Base-by-base conservation (phyloP, 1,284 basidiomycete species). In the Pterulicium gracile region DNA sequence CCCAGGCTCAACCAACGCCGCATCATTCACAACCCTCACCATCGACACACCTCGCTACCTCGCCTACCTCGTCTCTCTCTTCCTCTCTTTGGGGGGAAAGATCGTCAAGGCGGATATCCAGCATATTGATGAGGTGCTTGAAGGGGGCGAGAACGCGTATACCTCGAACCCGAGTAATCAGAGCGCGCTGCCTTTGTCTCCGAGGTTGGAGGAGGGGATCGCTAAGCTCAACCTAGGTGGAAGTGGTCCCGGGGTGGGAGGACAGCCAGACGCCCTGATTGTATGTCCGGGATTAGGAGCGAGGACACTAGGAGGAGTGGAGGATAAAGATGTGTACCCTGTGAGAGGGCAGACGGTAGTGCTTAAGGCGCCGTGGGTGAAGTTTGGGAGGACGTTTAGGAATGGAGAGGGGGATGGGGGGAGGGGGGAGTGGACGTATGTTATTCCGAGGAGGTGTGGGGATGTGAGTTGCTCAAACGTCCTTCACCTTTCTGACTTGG, bases 261-360 rank as follows among this genome's bases (percentile, higher is more conserved):
- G 7, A n/a, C 27, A 7, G 7, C 44, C 51, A 14, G 42, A 35
- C 3, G 45, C 50, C 3, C 45, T 57, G 18, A 32, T 57, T 1
- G 53, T 54, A 18, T 54, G 56, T 42, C 54, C 53, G 3, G 55
- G 52, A 1, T 44, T 58, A 7, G 55, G 57, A 1, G 51, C 57
- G 3, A 34, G 45, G 17, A 44, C 23, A 2, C 43, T 57, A 3
- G 42, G 23, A 17, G 56, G 52, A 15, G 56, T 56, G 10, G 34
- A 47, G n/a, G 57, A 58, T 35, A 42, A 17, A 4, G 45, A 49
- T n/a, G 49, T 58, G 47, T 52, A 53, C 42, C 55, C 57, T 10
- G 47, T 58, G 10, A 52, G 57, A 2, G 56, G 57, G 7, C 55
- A 58, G 39, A 51, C 54, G 3, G 44, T 58, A 2, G 50, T 56